Conservation (phyloP, 2,329 filamentous ascomycete genomes). For the Aspergillus felis region DNA sequence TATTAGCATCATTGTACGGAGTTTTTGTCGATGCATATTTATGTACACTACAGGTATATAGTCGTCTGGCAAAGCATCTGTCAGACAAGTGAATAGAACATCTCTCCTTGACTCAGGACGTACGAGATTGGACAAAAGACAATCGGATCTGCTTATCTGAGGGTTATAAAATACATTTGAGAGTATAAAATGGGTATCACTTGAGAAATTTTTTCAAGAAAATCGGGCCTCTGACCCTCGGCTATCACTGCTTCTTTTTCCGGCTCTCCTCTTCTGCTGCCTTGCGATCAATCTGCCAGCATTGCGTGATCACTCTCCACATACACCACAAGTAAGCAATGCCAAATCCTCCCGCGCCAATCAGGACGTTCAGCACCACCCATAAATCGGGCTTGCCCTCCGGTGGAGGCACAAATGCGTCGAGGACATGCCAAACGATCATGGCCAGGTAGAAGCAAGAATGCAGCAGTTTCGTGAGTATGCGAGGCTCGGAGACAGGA, state of each 20-base stretch:
- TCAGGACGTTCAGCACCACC: conserved; percentile 83
- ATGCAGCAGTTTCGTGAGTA: conserved; percentile 69
- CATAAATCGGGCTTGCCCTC: conserved; percentile 82
- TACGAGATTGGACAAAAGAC: not conserved
- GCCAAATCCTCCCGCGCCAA: conserved; percentile 80
- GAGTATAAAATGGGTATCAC: conserved; percentile 25
- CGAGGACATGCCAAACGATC: conserved; percentile 74
- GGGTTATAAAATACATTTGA: not conserved
- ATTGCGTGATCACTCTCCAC: conserved; percentile 52
- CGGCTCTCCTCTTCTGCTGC: conserved; percentile 21
- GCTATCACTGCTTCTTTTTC: conserved; percentile 33
- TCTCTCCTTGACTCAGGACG: not conserved
- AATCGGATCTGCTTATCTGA: not conserved
- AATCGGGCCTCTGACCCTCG: not conserved
- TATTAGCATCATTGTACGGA: conserved; percentile 10
- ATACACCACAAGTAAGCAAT: conserved; percentile 91
- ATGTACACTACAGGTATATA: not conserved
- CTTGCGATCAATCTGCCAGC: conserved; percentile 22
- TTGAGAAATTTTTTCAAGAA: conserved; percentile 10
- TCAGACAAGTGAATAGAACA: not conserved
- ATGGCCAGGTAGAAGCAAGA: conserved; percentile 71
- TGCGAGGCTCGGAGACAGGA: conserved; percentile 45
- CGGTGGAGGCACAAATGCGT: conserved; percentile 66
- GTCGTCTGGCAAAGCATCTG: not conserved
- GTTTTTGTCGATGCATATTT: not conserved